phyloP scores from a whole-genome alignment of 176 grass and related monocot genomes.

The Phragmites australis region DNA sequence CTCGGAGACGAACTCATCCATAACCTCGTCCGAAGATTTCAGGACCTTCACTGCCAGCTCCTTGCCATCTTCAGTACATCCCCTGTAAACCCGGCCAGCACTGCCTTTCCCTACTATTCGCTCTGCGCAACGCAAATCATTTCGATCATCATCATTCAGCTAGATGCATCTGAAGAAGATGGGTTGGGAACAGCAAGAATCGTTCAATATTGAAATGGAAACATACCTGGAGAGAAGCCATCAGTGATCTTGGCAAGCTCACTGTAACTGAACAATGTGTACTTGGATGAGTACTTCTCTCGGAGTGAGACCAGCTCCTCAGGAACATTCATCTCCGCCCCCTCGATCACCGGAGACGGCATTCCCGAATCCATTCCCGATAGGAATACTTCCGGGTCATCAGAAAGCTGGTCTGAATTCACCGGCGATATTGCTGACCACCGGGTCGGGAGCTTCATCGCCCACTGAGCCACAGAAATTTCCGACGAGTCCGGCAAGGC shows the following conservation, averaged over 20 bases:
- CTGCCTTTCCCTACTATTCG: conserved; percentile 75
- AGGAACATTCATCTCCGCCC: not conserved
- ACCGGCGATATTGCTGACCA: conserved; percentile 26
- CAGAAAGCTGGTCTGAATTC: not conserved
- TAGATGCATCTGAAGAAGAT: not conserved
- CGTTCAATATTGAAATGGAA: not conserved
- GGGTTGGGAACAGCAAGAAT: not conserved
- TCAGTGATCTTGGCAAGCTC: conserved; percentile 67
- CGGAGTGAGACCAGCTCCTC: conserved; percentile 49
- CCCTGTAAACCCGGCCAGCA: conserved; percentile 64
- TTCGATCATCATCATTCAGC: not conserved
- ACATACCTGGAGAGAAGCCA: conserved; percentile 61
- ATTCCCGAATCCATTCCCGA: not conserved
- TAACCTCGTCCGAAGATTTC: conserved; percentile 50
- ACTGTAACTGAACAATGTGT: conserved; percentile 60
- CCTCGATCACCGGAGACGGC: not conserved
- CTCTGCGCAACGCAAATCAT: conserved; percentile 45
- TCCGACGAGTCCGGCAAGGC: conserved; percentile 40
- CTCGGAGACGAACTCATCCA: conserved; percentile 65
- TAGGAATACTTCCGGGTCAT: not conserved
- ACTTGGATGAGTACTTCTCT: conserved; percentile 65
- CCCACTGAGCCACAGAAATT: conserved; percentile 78
- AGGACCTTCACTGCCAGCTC: conserved; percentile 85
- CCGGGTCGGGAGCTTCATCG: conserved; percentile 77
- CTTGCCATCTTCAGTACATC: conserved; percentile 28